phyloP scores from a whole-genome alignment of 352 stramenopile species.

The Phytopythium montanum region DNA sequence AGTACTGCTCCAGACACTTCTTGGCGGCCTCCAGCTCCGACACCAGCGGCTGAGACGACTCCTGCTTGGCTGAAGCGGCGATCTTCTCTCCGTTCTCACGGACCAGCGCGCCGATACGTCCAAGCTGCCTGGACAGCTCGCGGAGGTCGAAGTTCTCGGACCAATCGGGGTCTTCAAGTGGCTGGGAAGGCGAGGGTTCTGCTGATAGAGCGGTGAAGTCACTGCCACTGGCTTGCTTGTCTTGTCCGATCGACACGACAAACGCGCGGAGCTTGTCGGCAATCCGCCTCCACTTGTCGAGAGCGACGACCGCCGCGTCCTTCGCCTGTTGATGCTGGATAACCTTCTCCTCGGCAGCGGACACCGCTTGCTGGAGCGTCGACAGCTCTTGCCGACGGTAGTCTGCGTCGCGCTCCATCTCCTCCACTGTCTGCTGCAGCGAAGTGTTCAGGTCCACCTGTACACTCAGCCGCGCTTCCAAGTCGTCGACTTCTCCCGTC shows the following conservation, averaged over 20 bases:
- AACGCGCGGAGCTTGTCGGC: conserved; percentile 28
- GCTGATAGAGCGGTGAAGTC: neutral
- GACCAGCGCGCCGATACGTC: conserved; percentile 6
- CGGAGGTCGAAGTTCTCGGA: conserved; percentile 21
- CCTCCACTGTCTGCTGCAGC: conserved; percentile 29
- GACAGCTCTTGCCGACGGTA: conserved; percentile 27
- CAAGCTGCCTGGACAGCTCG: conserved; percentile 31
- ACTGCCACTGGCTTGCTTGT: neutral
- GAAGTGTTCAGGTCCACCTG: conserved; percentile 24
- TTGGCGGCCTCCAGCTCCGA: conserved; percentile 50
- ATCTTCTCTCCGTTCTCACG: conserved; percentile 7
- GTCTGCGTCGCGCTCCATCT: conserved; percentile 36
- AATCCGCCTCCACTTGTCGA: conserved; percentile 23
- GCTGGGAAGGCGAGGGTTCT: conserved; percentile 1
- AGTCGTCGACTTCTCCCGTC: conserved; percentile 26
- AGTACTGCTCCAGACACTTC: conserved; percentile 19
- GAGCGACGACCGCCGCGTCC: conserved; percentile 8
- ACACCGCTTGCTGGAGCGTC: conserved; percentile 34
- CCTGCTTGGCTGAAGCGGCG: conserved; percentile 19
- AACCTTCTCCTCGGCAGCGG: conserved; percentile 23
- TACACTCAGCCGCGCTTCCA: conserved; percentile 17
- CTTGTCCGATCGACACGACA: conserved; percentile 23
- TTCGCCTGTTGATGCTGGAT: conserved; percentile 23
- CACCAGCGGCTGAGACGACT: conserved; percentile 23
- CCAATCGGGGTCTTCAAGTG: conserved; percentile 11